Base-by-base conservation (phyloP, 208 protist genomes). In the Crithidia mellificae region DNA sequence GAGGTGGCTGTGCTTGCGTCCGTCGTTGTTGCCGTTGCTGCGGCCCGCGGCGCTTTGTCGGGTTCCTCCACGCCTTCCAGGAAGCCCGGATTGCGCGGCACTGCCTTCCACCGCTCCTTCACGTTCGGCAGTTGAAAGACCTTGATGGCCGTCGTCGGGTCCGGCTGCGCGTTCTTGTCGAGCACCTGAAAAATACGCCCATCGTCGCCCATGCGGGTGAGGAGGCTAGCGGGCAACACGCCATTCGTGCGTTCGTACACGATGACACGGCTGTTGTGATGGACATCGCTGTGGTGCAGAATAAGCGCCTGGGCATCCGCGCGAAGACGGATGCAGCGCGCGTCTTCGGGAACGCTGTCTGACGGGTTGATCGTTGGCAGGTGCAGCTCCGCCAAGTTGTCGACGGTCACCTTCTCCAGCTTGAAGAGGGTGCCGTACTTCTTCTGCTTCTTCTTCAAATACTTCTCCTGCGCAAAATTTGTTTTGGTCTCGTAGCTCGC, bases 381-480 rank as follows among this genome's bases (percentile, higher is more conserved):
- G 77, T 94, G 72, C 49, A 89, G 76, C 63, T 97, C 93, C 9
- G 81, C 77, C 29, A 93, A 22, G 32, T 81, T 88, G 68, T 93
- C 91, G 2, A 84, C 78, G 2, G 81, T 85, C 11, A 91, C 80
- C 17, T 74, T 69, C 65, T 94, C 86, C 17, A 96, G 52, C 75
- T 94, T 95, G 70, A 96, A 95, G 14, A 94, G 72, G 25, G 76
- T 84, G 30, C 83, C 84, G 71, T 94, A 96, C 57, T 94, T 91
- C 67, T 94, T 92, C 68, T 94, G 66, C 73, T 98, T 98, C 69
- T 93, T 95, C 9, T 81, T 87, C 12, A 98, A 70, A 68, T 97
- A 98, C 70, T 98, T 98, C 58, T 97, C 89, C 71, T 98, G 87
- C 1, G 92, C 80, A 66, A 94, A 98, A 27, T 75, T 78, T 14